Conservation (phyloP, 352 stramenopile genomes). For the Globisporangium spiculum region DNA sequence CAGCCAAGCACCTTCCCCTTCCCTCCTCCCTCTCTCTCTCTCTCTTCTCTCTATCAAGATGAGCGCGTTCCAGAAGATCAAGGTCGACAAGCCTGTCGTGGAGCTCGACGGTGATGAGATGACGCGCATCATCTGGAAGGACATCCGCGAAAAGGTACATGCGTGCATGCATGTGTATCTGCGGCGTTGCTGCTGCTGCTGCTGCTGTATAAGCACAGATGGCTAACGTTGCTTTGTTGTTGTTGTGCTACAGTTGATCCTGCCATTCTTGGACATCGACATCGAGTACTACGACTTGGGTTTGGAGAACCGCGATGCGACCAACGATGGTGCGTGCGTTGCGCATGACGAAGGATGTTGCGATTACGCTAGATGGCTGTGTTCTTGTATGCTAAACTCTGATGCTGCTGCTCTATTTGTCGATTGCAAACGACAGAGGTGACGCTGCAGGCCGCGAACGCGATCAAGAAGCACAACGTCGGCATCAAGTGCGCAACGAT, state of each 20-base stretch:
- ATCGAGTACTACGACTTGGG: conserved; percentile 88
- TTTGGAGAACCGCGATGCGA: conserved; percentile 76
- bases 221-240: background rate
- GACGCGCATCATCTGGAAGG: conserved; percentile 74
- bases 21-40: background rate
- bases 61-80: conserved; percentile 59
- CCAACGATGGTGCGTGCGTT: conserved; percentile 50
- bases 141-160: conserved; percentile 53
- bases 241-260: conserved; percentile 46
- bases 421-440: conserved; percentile 35
- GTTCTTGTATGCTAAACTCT: background rate
- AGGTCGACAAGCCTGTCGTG: conserved; percentile 76
- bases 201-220: background rate
- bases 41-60: conserved; percentile 1
- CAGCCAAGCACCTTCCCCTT: conserved; percentile 1
- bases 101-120: conserved; percentile 88
- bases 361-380: background rate
- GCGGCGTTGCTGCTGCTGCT: background rate
- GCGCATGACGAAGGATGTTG: background rate
- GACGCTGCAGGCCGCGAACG: conserved; percentile 70
- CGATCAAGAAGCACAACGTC: conserved; percentile 78
- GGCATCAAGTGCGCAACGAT: conserved; percentile 91
- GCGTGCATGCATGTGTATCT: background rate
- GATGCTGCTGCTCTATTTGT: background rate
- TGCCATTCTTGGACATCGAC: conserved; percentile 80